A percentile compares a stretch with the other conserved stretches of the same genome.
These are phyloP conservation scores for Penicillium sp. DNA, from an alignment of 2,329 filamentous ascomycete species.

Conservation along the genomic window DNA sequence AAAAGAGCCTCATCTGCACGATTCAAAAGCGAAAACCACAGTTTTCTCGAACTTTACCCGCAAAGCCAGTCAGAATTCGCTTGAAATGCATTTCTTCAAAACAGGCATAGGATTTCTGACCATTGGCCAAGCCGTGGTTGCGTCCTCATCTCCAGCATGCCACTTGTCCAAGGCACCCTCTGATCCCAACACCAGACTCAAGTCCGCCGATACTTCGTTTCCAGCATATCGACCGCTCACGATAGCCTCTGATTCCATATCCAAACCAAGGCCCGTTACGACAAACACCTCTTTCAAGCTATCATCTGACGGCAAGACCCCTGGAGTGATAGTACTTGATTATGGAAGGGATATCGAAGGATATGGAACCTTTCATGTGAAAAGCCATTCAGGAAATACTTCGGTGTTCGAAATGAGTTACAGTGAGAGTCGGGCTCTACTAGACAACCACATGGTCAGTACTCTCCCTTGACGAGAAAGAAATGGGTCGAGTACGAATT, in stretches of 20 bases:
- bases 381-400: constrained; percentile 3
- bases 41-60: background rate
- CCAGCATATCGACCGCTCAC: background rate
- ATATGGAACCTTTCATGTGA: constrained; percentile 7
- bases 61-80: background rate
- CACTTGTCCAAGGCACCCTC: background rate
- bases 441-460: constrained; percentile 10
- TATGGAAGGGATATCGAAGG: constrained; percentile 13
- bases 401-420: constrained; percentile 11
- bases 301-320: background rate
- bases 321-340: constrained; percentile 3
- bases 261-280: background rate
- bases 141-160: background rate
- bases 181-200: background rate
- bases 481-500: background rate
- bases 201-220: background rate
- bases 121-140: background rate
- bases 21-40: background rate
- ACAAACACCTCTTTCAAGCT: background rate
- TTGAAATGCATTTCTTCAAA: background rate
- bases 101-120: background rate
- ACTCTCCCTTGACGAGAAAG: background rate
- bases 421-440: constrained; percentile 7
- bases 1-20: background rate
- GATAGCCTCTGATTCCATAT: background rate